phyloP scores from a whole-genome alignment of 352 stramenopile species.

The Pythium sp. region DNA sequence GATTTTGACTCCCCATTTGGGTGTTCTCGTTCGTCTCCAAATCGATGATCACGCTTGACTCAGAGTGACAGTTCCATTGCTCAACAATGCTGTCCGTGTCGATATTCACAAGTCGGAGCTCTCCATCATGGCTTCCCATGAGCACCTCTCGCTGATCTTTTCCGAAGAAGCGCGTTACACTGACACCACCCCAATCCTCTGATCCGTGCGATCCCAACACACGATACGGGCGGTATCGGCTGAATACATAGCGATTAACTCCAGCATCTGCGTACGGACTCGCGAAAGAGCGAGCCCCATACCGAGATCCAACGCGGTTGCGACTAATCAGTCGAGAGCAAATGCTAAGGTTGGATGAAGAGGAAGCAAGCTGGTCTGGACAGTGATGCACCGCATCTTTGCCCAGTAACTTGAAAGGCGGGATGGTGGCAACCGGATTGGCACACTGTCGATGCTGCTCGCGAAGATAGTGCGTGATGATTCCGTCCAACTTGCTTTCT shows the following conservation, averaged over 20 bases:
- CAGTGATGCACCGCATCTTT: constrained; percentile 62
- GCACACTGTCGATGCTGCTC: constrained; percentile 87
- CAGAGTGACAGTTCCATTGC: constrained; percentile 71
- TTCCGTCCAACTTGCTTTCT: constrained; percentile 69
- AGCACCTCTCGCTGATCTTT: constrained; percentile 62
- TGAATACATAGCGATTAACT: constrained; percentile 78
- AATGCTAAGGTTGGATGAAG: constrained; percentile 58
- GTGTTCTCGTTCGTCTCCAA: constrained; percentile 72
- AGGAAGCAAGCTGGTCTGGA: constrained; percentile 50
- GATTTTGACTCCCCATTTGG: constrained; percentile 46
- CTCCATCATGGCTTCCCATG: constrained; percentile 75
- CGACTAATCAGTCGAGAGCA: constrained; percentile 58
- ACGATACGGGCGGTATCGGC: constrained; percentile 68
- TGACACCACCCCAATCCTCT: constrained; percentile 58
- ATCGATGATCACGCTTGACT: constrained; percentile 64
- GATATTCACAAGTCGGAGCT: constrained; percentile 57
- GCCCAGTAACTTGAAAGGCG: constrained; percentile 77
- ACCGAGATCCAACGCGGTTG: constrained; percentile 43
- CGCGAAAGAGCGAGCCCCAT: constrained; percentile 38
- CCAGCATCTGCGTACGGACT: constrained; percentile 59
- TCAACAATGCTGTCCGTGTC: constrained; percentile 62
- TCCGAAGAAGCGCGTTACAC: constrained; percentile 61
- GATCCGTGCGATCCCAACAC: constrained; percentile 51
- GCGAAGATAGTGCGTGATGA: constrained; percentile 85
- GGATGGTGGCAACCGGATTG: constrained; percentile 84